Evolutionary conservation across 2,329 filamentous ascomycete species (phyloP), one percentile per base, ranked within the genome.

Genomic region (Colletotrichum sp.): DNA sequence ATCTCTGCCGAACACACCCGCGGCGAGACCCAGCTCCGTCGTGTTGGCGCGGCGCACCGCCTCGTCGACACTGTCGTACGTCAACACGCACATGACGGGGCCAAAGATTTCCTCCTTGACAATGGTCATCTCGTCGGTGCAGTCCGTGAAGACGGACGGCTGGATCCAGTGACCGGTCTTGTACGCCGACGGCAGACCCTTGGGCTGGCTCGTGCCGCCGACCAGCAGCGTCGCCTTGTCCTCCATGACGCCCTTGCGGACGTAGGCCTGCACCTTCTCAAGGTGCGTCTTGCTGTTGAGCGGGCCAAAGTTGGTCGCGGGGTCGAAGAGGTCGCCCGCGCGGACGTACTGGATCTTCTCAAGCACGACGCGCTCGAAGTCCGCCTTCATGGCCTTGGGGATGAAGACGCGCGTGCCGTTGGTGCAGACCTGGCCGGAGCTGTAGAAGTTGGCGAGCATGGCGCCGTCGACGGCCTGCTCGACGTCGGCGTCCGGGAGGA

Each of bases 401-500:
- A 98, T 90, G 82, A 98, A 98, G 38, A 98, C 95, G 13, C 96
- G 90, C 2, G 96, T 98, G 66, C 96, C 96, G 83, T 98, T 98
- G 66, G 96, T 98, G 89, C 96, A 98, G 66, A 98, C 95, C 84
- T 98, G 96, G 34, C 96, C 96, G 0, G 94, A 94, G 78, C 94
- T 96, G 88, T 94, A 98, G 87, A 98, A 98, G 84, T 98, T 98
- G 80, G 95, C 96, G 89, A 97, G 95, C 94, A 98, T 96, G 77
- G 95, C 95, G 34, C 95, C 94, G 80, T 98, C 93, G 38, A 95
- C 96, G n/a, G 96, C 96, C 80, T 92, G 91, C 61, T 95, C 93
- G 24, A 96, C 84, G 67, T 95, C 91, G 18, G 94, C 94, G 80
- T 97, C 95, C 1, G 94, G 94, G 1, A 98, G 91, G 62, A 98